These are phyloP conservation scores for Ogataea glucozyma DNA, from an alignment of 805 yeast genomes.

Conservation along the genomic window DNA sequence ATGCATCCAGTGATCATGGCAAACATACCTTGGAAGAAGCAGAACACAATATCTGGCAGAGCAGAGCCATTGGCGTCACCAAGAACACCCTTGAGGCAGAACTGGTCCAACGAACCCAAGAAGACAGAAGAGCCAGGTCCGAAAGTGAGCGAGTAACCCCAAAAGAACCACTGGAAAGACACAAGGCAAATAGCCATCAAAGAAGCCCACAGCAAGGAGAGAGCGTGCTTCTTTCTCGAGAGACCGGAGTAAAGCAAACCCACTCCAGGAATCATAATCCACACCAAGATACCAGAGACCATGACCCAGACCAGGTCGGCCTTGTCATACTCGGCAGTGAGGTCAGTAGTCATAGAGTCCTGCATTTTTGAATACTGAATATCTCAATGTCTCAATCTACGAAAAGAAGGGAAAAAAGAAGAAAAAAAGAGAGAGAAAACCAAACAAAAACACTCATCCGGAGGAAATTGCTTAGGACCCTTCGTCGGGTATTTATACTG, in stretches of 20 bases:
- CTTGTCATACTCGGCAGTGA: constrained; percentile 66
- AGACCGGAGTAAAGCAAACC: constrained; percentile 92
- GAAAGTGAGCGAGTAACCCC: constrained; percentile 94
- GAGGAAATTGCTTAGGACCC: not conserved
- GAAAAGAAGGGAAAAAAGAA: not conserved
- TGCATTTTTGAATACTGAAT: constrained; percentile 13
- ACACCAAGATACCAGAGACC: constrained; percentile 75
- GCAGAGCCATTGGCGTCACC: constrained; percentile 73
- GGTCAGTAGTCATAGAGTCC: constrained; percentile 67
- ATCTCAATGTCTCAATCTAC: not conserved
- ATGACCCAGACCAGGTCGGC: constrained; percentile 89
- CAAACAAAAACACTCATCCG: not conserved
- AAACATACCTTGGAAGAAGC: constrained; percentile 95
- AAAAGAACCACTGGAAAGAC: constrained; percentile 95
- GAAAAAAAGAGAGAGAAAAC: constrained; percentile 1
- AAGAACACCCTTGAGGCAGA: constrained; percentile 76
- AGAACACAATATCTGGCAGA: constrained; percentile 89
- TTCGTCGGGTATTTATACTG: constrained; percentile 4
- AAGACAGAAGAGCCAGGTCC: constrained; percentile 53
- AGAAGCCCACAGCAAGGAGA: constrained; percentile 91
- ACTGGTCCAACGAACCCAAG: constrained; percentile 79
- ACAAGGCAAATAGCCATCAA: constrained; percentile 83
- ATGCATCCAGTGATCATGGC: constrained; percentile 90
- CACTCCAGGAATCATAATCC: constrained; percentile 96
- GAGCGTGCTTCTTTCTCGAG: constrained; percentile 93